Evolutionary conservation across 192 early-diverging fungal species (phyloP).

Genomic region (Diversispora eburnea): DNA sequence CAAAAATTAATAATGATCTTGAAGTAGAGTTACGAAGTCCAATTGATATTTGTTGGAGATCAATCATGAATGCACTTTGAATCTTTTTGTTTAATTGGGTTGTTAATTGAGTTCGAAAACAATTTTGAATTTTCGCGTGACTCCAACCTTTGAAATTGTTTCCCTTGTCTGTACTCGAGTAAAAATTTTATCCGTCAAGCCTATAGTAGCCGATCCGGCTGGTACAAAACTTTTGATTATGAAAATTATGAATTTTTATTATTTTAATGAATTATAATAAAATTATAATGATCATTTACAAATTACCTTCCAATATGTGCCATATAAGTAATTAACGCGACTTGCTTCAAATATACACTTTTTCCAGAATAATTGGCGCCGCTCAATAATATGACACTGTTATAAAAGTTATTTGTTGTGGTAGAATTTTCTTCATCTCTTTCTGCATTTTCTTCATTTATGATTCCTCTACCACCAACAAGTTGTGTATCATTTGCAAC

Average conservation of each 20-base stretch:
- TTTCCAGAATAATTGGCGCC: conserved; percentile 87
- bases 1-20: conserved; percentile 62
- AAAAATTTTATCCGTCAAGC: conserved; percentile 75
- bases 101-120: neutral
- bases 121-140: neutral
- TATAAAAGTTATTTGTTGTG: neutral
- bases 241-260: neutral
- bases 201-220: conserved; percentile 63
- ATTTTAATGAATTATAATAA: neutral
- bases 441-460: conserved; percentile 12
- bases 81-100: conserved; percentile 34
- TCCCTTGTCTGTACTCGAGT: conserved; percentile 70
- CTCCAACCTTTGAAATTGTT: conserved; percentile 56
- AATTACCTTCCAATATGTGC: conserved; percentile 75
- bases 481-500: conserved; percentile 69
- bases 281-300: neutral
- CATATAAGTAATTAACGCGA: conserved; percentile 81
- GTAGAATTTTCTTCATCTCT: neutral
- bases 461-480: conserved; percentile 32
- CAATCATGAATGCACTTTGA: conserved; percentile 71
- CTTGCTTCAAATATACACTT: conserved; percentile 71
- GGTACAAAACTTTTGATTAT: conserved; percentile 67
- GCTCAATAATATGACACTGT: conserved; percentile 62
- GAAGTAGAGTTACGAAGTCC: conserved; percentile 50
- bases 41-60: conserved; percentile 59